Base-by-base conservation (phyloP, 441 rosid genomes). In the Mallotus japonicus region DNA sequence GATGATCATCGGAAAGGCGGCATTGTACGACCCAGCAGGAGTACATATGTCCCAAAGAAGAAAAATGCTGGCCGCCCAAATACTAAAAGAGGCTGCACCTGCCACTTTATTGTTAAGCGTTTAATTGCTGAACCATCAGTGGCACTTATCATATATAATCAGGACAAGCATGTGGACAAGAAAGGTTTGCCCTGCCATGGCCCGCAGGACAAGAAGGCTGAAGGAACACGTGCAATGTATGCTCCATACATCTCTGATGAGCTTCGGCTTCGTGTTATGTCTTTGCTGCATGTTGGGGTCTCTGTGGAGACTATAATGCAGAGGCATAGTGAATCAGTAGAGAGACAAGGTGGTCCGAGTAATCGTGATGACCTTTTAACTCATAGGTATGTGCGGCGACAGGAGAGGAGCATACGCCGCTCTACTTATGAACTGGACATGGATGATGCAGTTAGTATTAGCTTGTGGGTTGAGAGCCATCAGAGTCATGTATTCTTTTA, bases 221-320 rank as follows among this genome's bases (percentile, higher is more conserved):
- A 91, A 75, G 97, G 97, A 62, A 92, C 98, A 10, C 90, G 85
- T 58, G 98, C 98, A 61, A 88, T 92, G 97, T 94, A 87, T 86
- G 98, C 98, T 17, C 98, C 98, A 13, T 92, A 87, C 83, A 92
- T 94, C 76, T 94, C 98, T 15, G 95, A 92, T 84, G 97, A 94
- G 76, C 96, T 94, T 70, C 91, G 95, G 51, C 87, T 94, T 37
- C 92, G 98, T 67, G 93, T 92, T 59, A 72, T 80, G 24, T 94
- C 98, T 75, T 81, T 92, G 73, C 84, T 92, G 49, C 68, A 92
- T 79, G 96, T 88, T 67, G 98, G 98, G 46, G 96, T 94, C 73
- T 89, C 96, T 66, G 97, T 92, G 77, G 98, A 94, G 80, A 90
- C 95, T 53, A 90, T 94, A 77, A 94, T 92, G 96, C 98, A 94